phyloP scores from a whole-genome alignment of 257 asterid genomes.

The Solanum lignicaule region DNA sequence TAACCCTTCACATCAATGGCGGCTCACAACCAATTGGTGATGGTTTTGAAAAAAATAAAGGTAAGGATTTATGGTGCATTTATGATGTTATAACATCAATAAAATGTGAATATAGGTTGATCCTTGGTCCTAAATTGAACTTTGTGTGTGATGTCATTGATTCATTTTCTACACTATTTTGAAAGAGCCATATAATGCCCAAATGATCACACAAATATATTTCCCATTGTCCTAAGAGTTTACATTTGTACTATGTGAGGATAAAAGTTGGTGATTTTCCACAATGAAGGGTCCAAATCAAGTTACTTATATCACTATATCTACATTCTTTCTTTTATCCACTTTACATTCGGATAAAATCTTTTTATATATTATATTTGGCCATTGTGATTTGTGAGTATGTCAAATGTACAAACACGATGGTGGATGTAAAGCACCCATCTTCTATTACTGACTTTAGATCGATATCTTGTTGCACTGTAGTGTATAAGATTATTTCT shows the following conservation, averaged over 20 bases:
- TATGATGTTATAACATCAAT: not conserved
- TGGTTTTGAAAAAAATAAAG: not conserved
- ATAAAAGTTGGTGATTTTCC: not conserved
- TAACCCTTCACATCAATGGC: not conserved
- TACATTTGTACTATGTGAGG: not conserved
- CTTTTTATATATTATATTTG: too few relatives aligned
- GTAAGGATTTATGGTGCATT: too few relatives aligned
- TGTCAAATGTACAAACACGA: too few relatives aligned
- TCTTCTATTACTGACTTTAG: too few relatives aligned
- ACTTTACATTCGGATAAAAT: too few relatives aligned
- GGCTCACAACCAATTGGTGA: not conserved
- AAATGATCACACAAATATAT: not conserved
- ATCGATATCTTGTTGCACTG: too few relatives aligned
- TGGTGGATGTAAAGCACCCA: too few relatives aligned
- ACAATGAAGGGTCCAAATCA: not conserved
- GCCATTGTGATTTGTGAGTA: too few relatives aligned
- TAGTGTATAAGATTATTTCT: too few relatives aligned
- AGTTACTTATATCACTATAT: not conserved
- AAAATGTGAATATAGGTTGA: not conserved
- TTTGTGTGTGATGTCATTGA: not conserved
- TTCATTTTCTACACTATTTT: not conserved
- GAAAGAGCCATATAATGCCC: not conserved
- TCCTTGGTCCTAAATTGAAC: not conserved
- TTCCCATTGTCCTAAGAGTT: not conserved
- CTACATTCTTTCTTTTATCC: not conserved